Conservation (phyloP, 257 asterid species). For the Primulina eburnea region DNA sequence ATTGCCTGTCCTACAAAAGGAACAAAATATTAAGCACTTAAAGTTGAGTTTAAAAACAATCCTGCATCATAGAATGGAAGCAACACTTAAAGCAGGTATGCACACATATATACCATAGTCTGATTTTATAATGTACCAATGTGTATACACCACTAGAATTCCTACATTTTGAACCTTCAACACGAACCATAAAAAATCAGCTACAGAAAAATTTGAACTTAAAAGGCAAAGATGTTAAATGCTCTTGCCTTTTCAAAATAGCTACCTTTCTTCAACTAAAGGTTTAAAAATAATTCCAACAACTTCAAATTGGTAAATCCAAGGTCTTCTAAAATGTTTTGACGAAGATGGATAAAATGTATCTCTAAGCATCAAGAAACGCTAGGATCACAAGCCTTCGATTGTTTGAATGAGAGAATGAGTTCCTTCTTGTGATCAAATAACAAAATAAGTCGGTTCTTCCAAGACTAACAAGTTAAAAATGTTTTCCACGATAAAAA, state of each 20-base stretch:
- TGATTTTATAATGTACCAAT: too few relatives aligned
- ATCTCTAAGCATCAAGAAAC: background rate
- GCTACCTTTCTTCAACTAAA: background rate
- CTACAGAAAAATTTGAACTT: background rate
- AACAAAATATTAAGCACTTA: slow-evolving; percentile 3
- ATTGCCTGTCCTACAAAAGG: slow-evolving; percentile 69
- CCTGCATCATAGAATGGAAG: background rate
- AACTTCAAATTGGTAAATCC: background rate
- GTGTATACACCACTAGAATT: background rate
- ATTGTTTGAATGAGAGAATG: background rate
- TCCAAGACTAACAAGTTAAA: background rate
- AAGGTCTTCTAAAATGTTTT: background rate
- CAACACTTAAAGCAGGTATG: background rate
- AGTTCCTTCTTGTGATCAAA: background rate
- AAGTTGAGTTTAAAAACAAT: background rate
- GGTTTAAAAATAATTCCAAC: background rate
- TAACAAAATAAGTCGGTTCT: background rate
- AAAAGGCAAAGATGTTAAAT: background rate
- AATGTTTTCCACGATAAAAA: background rate
- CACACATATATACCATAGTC: background rate
- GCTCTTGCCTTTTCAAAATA: background rate
- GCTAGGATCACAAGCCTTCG: background rate
- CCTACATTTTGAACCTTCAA: background rate
- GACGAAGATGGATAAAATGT: background rate
- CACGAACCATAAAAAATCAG: background rate